phyloP scores from a whole-genome alignment of 2,329 filamentous ascomycete species.

The Colletotrichum sp. region DNA sequence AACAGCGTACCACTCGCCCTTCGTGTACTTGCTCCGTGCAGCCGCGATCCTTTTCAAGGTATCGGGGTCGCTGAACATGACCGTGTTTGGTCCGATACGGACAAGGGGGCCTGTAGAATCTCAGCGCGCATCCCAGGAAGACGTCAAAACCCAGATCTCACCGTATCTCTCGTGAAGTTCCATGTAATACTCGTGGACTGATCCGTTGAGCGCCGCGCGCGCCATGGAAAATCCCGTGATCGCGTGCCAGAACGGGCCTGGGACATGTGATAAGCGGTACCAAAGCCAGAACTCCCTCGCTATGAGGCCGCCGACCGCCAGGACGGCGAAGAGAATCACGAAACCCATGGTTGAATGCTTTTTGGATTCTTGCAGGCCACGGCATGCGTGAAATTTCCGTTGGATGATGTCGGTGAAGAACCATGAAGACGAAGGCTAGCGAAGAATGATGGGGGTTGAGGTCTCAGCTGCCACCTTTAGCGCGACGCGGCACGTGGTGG shows the following conservation, averaged over 20 bases:
- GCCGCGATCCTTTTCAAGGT: constrained; percentile 5
- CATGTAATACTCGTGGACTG: constrained; percentile 11
- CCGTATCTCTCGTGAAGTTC: constrained; percentile 13
- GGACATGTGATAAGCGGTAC: constrained; percentile 35
- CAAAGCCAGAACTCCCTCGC: constrained; percentile 19
- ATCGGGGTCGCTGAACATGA: constrained; percentile 21
- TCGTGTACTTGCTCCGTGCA: constrained; percentile 19
- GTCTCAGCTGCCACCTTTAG: constrained; percentile 5
- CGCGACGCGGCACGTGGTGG: background rate
- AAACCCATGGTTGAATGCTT: background rate
- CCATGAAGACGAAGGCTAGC: background rate
- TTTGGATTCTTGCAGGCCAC: background rate
- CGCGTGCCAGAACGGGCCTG: constrained; percentile 32
- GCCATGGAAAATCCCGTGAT: constrained; percentile 35
- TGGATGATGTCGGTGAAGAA: background rate
- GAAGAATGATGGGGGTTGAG: background rate
- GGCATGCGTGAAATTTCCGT: fast-evolving
- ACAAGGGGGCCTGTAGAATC: constrained; percentile 23
- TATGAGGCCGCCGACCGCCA: background rate
- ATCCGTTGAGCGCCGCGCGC: constrained; percentile 1
- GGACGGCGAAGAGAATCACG: background rate
- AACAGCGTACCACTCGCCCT: constrained; percentile 25
- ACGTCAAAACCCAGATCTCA: background rate
- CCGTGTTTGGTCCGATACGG: constrained; percentile 22
- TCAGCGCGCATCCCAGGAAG: constrained; percentile 24